A percentile compares a stretch with the other conserved stretches of the same genome.
phyloP scores from a whole-genome alignment of 176 grass and related monocot species.

The Aegilops tauschii region DNA sequence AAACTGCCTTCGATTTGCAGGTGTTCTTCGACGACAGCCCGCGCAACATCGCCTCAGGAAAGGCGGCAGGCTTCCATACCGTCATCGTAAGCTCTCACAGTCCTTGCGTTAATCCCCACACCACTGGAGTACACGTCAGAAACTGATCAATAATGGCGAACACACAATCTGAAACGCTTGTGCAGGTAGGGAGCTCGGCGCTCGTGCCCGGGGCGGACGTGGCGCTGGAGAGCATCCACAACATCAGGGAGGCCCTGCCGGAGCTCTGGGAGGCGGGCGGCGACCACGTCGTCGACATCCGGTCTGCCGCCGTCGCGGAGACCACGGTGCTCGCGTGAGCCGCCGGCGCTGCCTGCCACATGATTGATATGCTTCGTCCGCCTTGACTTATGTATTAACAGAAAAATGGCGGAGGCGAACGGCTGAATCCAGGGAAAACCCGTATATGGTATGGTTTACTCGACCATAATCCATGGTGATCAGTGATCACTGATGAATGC shows the following conservation, averaged over 20 bases:
- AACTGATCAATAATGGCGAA: background rate
- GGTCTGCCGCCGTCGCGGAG: conserved; percentile 43
- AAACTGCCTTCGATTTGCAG: conserved; percentile 16
- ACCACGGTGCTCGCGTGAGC: conserved; percentile 67
- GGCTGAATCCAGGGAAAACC: background rate
- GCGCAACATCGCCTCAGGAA: conserved; percentile 81
- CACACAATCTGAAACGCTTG: background rate
- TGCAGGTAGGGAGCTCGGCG: conserved; percentile 83
- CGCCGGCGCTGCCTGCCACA: too few relatives aligned
- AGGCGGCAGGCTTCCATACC: conserved; percentile 75
- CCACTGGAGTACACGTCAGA: background rate
- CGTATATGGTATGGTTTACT: background rate
- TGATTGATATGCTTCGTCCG: background rate
- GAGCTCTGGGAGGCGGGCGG: conserved; percentile 67
- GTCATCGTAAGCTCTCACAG: conserved; percentile 57
- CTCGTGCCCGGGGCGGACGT: conserved; percentile 64
- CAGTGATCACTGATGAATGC: background rate
- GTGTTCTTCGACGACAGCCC: conserved; percentile 93
- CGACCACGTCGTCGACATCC: conserved; percentile 49
- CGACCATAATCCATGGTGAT: background rate
- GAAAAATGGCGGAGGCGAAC: background rate
- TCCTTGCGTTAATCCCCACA: background rate
- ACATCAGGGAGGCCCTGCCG: conserved; percentile 87
- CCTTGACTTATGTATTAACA: background rate
- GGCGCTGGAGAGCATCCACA: conserved; percentile 96